Base-by-base conservation (phyloP, 331 rosid species). In the Telfairia occidentalis region DNA sequence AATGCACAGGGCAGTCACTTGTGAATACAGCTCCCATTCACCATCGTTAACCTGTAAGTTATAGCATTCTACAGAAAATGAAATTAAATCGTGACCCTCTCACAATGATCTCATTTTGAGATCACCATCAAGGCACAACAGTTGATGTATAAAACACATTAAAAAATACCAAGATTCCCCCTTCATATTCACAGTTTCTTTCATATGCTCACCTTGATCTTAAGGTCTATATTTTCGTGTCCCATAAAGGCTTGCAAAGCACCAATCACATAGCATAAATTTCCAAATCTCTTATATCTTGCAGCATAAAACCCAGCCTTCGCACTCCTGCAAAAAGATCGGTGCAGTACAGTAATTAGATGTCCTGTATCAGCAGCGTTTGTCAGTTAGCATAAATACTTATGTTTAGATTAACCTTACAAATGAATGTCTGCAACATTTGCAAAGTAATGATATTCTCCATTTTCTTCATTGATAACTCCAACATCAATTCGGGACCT, bases 381-480 rank as follows among this genome's bases (percentile, higher is more conserved):
- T 50, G 16, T 55, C 53, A 5, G 38, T 75, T 65, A 77, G 65
- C 45, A 69, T 79, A 59, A 60, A 29, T 80, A 49, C 35, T n/a
- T 74, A 74, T 57, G 75, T 78, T 63, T 35, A 74, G 84, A 76
- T 87, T 54, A 81, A 76, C 78, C 98, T 87, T 89, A 94, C 98
- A 94, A 84, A 84, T 94, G 97, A 83, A 88, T 85, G 82, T 94
- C 98, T 10, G 98, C 97, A 80, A 91, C 96, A 48, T 94, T 94
- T 71, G 87, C 79, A 79, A 94, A 91, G 92, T 91, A 87, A 79
- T 90, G 98, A 30, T 80, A 74, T 32, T 85, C 89, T 24, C 81
- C 83, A 50, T 46, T 75, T 81, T 88, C 89, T 80, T 87, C 90
- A 28, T 67, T 83, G 74, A 91, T 86, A 40, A 88, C 87, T 49